A percentile compares a stretch with the other conserved stretches of the same genome.
These are phyloP conservation scores for Fomitopsis serialis DNA, from an alignment of 768 basidiomycete genomes.

Conservation along the genomic window DNA sequence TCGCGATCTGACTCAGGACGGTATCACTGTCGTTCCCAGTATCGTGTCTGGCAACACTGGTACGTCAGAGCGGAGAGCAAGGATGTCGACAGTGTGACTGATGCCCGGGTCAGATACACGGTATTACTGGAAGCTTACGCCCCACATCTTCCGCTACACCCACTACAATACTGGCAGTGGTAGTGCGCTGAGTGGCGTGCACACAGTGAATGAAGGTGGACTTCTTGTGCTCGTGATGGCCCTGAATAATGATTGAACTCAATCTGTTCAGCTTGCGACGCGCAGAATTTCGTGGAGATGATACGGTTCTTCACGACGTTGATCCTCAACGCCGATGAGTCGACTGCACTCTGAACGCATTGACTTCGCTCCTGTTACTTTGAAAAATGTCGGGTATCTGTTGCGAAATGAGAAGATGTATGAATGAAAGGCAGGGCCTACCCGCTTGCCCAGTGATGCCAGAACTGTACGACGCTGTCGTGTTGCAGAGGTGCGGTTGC, in stretches of 20 bases:
- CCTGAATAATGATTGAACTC: neutral
- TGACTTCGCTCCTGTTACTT: neutral
- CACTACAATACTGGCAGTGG: constrained; percentile 19
- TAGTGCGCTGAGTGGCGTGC: constrained; percentile 17
- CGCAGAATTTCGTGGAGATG: constrained; percentile 34
- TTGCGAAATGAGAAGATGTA: too few species aligned
- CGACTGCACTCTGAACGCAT: constrained; percentile 1
- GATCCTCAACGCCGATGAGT: constrained; percentile 41
- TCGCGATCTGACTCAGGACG: constrained; percentile 19
- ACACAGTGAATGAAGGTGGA: constrained; percentile 28
- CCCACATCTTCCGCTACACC: constrained; percentile 42
- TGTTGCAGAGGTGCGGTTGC: too few species aligned
- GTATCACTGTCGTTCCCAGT: constrained; percentile 35
- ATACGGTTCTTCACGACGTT: constrained; percentile 39
- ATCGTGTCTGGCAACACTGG: constrained; percentile 31
- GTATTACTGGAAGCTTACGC: constrained; percentile 40
- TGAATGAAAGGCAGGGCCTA: too few species aligned
- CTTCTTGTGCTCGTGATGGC: neutral
- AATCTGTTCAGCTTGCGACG: constrained; percentile 21
- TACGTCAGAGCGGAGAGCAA: constrained; percentile 10
- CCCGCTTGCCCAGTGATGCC: too few species aligned
- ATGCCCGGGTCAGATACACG: constrained; percentile 30
- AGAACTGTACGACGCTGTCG: too few species aligned
- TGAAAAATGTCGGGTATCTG: too few species aligned
- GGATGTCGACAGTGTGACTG: neutral